A percentile compares a stretch with the other conserved stretches of the same genome.
Conservation (phyloP, 225 moss, liverwort and hornwort species). For the Straminergon stramineum region DNA sequence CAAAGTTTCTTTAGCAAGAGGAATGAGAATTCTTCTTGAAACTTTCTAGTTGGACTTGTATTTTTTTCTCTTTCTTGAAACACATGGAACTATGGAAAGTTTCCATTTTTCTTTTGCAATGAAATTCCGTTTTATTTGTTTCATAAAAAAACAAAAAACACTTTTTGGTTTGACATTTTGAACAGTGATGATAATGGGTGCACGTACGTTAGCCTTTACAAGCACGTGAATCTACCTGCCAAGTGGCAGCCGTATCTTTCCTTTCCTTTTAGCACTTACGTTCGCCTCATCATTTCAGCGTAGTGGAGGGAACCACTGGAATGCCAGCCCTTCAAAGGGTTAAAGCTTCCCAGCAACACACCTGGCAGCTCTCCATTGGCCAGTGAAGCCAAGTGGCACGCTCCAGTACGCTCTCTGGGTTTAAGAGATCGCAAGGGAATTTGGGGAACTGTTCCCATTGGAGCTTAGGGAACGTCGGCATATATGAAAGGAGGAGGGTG, state of each 20-base stretch:
- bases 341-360: rapidly evolving
- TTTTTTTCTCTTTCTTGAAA: no score
- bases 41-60: background rate
- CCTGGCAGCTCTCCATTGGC: background rate
- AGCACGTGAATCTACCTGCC: background rate
- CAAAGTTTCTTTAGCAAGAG: no score
- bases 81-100: no score
- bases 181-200: background rate
- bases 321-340: background rate
- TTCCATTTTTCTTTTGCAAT: no score
- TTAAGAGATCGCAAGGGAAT: background rate
- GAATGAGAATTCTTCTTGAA: background rate
- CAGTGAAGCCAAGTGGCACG: background rate
- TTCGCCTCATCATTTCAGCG: background rate
- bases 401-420: no score
- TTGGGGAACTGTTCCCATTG: background rate
- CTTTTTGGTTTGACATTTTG: background rate
- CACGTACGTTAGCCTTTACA: background rate
- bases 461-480: background rate
- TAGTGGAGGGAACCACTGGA: background rate
- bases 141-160: no score
- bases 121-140: no score
- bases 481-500: background rate
- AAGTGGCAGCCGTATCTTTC: background rate
- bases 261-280: background rate